Base-by-base conservation (phyloP, 2,329 filamentous ascomycete genomes). In the Myotisia sp. region DNA sequence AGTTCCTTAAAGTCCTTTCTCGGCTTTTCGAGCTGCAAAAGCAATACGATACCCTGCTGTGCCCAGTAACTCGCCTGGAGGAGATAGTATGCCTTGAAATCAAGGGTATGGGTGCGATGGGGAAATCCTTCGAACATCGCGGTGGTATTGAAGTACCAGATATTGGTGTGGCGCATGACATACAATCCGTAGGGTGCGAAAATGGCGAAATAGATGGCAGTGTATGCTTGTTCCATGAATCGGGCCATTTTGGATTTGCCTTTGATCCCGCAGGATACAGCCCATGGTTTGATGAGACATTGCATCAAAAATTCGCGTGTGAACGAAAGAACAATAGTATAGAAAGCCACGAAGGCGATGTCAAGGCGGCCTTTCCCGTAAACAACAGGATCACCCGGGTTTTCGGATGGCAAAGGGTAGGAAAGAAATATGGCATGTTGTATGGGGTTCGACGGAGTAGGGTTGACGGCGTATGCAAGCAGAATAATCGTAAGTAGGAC, bases 231-330 rank as follows among this genome's bases (percentile, higher is more conserved):
- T 59, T 95, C 86, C 82, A 93, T 90, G 67, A 93, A 94, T 21
- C 86, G 78, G 10, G 77, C 71, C 51, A 90, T 84, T 63, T 93
- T 94, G 43, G 69, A 74, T 37, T 76, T 71, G 42, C 71, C 74
- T 40, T 63, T 68, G 50, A 94, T 74, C 10, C 82, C 80, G 36
- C 66, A 74, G 45, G 64, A 67, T 27, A 73, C 66, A 4, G 84
- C 83, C 41, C 86, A 64, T 0, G 85, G 86, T 8, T 77, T 74
- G 38, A 94, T 73, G 33, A 92, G 49, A 49, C 84, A 77, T 61
- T 93, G 86, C 86, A 93, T 94, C 60, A 92, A 70, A 58, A 93
- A 93, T 57, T 95, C 86, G 52, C 86, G 82, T 7, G 84, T 92
- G 56, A 95, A 94, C 41, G 81, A 85, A 40, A 95, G 70, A 14